These are phyloP conservation scores for Boletus speciosus DNA, from an alignment of 768 basidiomycete species.

Conservation along the genomic window DNA sequence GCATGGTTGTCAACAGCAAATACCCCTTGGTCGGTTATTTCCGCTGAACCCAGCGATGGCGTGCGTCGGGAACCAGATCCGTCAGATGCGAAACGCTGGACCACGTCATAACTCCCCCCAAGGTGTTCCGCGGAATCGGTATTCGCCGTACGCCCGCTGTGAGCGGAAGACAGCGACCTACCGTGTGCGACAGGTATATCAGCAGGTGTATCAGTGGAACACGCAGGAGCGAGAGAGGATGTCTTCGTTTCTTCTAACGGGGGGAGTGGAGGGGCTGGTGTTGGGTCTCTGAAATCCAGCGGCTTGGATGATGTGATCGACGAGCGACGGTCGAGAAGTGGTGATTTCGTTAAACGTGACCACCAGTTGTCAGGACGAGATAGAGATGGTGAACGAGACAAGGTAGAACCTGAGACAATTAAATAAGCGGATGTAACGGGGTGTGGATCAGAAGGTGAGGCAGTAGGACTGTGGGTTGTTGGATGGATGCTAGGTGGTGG, in stretches of 20 bases:
- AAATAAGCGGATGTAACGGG: conserved; percentile 33
- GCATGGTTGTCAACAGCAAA: conserved; percentile 5
- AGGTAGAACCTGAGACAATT: conserved; percentile 41
- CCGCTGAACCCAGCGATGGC: conserved; percentile 25
- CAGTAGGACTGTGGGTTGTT: conserved; percentile 20
- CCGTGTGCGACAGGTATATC: conserved; percentile 24
- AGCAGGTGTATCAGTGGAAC: conserved; percentile 13
- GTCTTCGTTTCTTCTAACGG: conserved; percentile 49
- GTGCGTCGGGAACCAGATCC: conserved; percentile 24
- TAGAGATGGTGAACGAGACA: conserved; percentile 45
- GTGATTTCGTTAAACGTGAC: conserved; percentile 64
- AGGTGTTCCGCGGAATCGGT: conserved; percentile 66
- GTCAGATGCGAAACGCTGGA: conserved; percentile 45
- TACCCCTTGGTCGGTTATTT: conserved; percentile 19
- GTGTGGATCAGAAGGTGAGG: conserved; percentile 27
- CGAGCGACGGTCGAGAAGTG: conserved; percentile 55
- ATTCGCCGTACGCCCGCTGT: conserved; percentile 60
- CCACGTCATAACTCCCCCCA: conserved; percentile 65
- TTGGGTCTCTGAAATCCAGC: conserved; percentile 74
- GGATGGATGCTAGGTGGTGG: conserved; percentile 13
- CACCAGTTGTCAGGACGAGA: conserved; percentile 77
- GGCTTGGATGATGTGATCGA: conserved; percentile 37
- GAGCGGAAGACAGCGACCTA: conserved; percentile 44
- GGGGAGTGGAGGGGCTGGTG: conserved; percentile 64
- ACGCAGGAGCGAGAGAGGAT: conserved; percentile 6